Conservation (phyloP, 805 yeast genomes). For the Cyberlindnera sargentensis region DNA sequence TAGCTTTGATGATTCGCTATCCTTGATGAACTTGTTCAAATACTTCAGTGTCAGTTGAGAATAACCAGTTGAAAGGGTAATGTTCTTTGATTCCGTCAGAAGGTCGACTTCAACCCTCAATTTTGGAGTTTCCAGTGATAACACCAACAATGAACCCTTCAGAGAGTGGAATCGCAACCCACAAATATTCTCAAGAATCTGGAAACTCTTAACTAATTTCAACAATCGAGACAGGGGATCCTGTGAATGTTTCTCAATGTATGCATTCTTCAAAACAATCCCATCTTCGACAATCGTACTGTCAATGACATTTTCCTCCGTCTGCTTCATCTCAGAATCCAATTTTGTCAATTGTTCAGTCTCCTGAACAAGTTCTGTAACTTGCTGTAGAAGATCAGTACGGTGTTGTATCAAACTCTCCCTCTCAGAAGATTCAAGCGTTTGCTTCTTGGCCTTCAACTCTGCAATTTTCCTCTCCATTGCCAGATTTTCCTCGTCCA, state of each 20-base stretch:
- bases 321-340: conserved; percentile 7
- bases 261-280: conserved; percentile 7
- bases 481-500: neutral
- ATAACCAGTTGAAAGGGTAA: neutral
- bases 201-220: conserved; percentile 4
- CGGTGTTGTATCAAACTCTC: conserved; percentile 8
- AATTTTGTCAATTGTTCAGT: conserved; percentile 1
- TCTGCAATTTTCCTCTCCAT: conserved; percentile 1
- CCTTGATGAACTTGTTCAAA: conserved; percentile 6
- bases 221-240: conserved; percentile 15
- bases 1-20: neutral
- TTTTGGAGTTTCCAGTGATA: conserved; percentile 4
- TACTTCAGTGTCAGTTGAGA: neutral
- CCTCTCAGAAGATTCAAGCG: conserved; percentile 13
- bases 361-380: conserved; percentile 2
- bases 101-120: conserved; percentile 10
- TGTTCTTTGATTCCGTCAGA: neutral
- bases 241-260: conserved; percentile 15
- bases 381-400: conserved; percentile 7
- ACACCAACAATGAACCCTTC: conserved; percentile 4
- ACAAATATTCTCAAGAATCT: conserved; percentile 8
- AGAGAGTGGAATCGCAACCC: conserved; percentile 11
- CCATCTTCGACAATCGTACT: conserved; percentile 15
- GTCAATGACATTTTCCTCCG: conserved; percentile 8
- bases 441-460: conserved; percentile 3